phyloP scores from a whole-genome alignment of 495 filamentous ascomycete genomes.

The Hamigera avellanea region DNA sequence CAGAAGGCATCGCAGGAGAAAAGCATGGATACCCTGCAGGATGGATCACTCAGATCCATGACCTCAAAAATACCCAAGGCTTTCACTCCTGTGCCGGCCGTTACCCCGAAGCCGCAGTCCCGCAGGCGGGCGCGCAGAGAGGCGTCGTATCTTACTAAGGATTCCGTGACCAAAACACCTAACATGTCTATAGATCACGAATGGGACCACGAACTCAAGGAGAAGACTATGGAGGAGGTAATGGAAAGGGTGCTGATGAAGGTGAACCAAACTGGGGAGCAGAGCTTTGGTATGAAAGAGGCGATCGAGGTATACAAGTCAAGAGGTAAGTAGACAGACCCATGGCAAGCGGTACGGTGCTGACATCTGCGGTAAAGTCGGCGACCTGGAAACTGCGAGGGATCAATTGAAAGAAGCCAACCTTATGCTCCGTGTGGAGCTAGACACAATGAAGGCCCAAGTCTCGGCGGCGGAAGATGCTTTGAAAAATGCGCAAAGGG shows the following conservation, averaged over 20 bases:
- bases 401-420: conserved; percentile 46
- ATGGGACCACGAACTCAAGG: conserved; percentile 58
- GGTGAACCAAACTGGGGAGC: conserved; percentile 48
- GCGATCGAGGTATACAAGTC: conserved; percentile 57
- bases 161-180: conserved; percentile 49
- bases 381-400: conserved; percentile 51
- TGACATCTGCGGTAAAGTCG: conserved; percentile 36
- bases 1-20: conserved; percentile 1
- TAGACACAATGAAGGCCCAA: conserved; percentile 43
- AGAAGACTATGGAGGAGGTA: conserved; percentile 54
- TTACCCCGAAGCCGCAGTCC: too few species aligned
- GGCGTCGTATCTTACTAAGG: conserved; percentile 48
- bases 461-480: conserved; percentile 28
- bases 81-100: conserved; percentile 13
- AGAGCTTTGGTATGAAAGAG: conserved; percentile 54
- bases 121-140: background rate
- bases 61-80: conserved; percentile 9
- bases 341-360: background rate
- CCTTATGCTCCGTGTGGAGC: conserved; percentile 40
- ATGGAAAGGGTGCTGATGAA: conserved; percentile 47
- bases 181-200: conserved; percentile 38
- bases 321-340: conserved; percentile 45
- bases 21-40: conserved; percentile 5
- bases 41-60: conserved; percentile 6
- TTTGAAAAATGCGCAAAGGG: conserved; percentile 39